These are phyloP conservation scores for Opeltia flavorubescens DNA, from an alignment of 495 filamentous ascomycete genomes.

Conservation along the genomic window DNA sequence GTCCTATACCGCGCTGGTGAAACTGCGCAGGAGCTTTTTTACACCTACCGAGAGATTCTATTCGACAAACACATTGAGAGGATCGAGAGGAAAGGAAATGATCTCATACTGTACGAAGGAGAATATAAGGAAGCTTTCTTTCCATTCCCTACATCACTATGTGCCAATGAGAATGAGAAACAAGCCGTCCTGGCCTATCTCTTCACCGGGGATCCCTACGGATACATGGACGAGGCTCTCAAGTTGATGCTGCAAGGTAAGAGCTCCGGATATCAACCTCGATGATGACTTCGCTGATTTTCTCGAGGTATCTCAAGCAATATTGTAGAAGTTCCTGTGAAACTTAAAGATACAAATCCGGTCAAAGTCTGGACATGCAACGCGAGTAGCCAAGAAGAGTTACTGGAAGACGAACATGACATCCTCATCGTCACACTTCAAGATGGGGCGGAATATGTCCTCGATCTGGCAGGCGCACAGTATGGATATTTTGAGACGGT, in stretches of 20 bases:
- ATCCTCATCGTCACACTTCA: slow-evolving; percentile 7
- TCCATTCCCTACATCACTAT: neutral
- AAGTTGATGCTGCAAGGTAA: slow-evolving; percentile 5
- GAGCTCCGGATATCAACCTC: neutral
- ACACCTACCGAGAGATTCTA: neutral
- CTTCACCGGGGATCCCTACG: neutral
- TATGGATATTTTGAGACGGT: slow-evolving; percentile 9
- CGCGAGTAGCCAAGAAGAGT: neutral
- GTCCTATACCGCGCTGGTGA: slow-evolving; percentile 2
- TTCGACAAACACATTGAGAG: neutral
- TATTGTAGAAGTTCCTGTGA: neutral
- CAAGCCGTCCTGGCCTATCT: slow-evolving; percentile 1
- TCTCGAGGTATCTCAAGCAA: neutral
- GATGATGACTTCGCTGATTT: neutral
- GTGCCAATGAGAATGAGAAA: neutral
- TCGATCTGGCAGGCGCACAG: slow-evolving; percentile 13
- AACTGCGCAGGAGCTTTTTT: neutral
- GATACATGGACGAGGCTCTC: neutral
- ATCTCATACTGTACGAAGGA: neutral
- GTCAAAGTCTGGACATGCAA: neutral
- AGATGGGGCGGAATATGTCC: slow-evolving; percentile 6
- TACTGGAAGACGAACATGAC: neutral
- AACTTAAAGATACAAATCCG: neutral
- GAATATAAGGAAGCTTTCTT: neutral
- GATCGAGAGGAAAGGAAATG: neutral